Percentiles rank a stretch among this genome's conserved stretches.
These are phyloP conservation scores for Hericium rajendrae DNA, from an alignment of 768 basidiomycete genomes.

Conservation along the genomic window DNA sequence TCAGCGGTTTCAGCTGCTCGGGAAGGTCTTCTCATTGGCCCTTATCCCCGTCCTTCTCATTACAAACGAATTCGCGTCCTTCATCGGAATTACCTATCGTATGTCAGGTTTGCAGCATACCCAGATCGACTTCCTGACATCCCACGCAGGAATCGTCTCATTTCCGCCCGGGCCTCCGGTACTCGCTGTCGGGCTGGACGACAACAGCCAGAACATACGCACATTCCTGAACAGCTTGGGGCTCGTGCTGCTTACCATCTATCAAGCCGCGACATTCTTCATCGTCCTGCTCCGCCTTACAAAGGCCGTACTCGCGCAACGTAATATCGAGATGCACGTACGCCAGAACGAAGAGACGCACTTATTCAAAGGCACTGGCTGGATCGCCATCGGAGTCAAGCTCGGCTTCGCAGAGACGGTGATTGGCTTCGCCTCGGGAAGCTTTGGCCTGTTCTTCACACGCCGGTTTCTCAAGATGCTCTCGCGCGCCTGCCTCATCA, in stretches of 20 bases:
- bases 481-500: conserved; percentile 42
- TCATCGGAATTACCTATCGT: conserved; percentile 52
- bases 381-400: conserved; percentile 53
- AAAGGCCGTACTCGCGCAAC: conserved; percentile 39
- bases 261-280: conserved; percentile 49
- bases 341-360: conserved; percentile 35
- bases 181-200: conserved; percentile 34
- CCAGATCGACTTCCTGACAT: background rate
- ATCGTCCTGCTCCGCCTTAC: conserved; percentile 51
- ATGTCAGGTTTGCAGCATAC: conserved; percentile 15
- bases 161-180: background rate
- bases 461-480: conserved; percentile 51
- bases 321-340: conserved; percentile 36
- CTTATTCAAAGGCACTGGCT: conserved; percentile 50
- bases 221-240: conserved; percentile 50
- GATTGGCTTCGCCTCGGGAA: conserved; percentile 47
- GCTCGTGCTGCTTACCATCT: conserved; percentile 46
- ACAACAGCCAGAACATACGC: conserved; percentile 32
- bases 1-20: conserved; percentile 32
- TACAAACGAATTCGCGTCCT: conserved; percentile 54
- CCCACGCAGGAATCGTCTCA: background rate
- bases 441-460: conserved; percentile 43
- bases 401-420: conserved; percentile 57
- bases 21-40: conserved; percentile 35
- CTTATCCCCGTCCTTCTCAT: conserved; percentile 48